phyloP scores from a whole-genome alignment of 2,329 filamentous ascomycete species.

The Venturia carpophila region DNA sequence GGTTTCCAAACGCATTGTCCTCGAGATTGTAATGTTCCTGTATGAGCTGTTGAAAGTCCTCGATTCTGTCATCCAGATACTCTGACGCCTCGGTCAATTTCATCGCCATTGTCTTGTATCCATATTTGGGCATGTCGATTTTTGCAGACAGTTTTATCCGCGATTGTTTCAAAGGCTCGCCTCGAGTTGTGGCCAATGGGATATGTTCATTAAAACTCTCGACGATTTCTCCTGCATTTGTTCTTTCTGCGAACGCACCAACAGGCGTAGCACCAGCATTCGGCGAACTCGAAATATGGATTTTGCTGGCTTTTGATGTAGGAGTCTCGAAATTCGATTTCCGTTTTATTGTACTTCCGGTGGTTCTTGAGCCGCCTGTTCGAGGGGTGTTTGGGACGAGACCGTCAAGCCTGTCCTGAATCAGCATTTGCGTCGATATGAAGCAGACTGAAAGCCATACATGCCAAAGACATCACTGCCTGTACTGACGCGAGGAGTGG shows the following conservation, averaged over 20 bases:
- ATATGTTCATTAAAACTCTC: slow-evolving; percentile 79
- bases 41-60: slow-evolving; percentile 71
- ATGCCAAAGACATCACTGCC: slow-evolving; percentile 73
- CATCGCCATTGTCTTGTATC: slow-evolving; percentile 90
- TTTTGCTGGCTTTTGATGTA: slow-evolving; percentile 38
- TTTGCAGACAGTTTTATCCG: slow-evolving; percentile 79
- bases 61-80: slow-evolving; percentile 89
- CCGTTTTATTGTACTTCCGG: slow-evolving; percentile 44
- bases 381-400: slow-evolving; percentile 39
- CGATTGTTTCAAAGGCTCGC: slow-evolving; percentile 53
- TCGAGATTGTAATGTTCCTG: slow-evolving; percentile 69
- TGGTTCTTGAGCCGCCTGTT: slow-evolving; percentile 24
- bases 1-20: slow-evolving; percentile 76
- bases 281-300: slow-evolving; percentile 44
- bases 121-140: slow-evolving; percentile 83
- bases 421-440: slow-evolving; percentile 17
- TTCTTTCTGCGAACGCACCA: slow-evolving; percentile 62
- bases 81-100: slow-evolving; percentile 88
- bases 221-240: slow-evolving; percentile 70
- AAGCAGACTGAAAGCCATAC: slow-evolving; percentile 40
- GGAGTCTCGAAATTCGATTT: slow-evolving; percentile 47
- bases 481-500: slow-evolving; percentile 51
- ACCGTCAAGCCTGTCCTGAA: slow-evolving; percentile 36
- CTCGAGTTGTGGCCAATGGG: slow-evolving; percentile 43
- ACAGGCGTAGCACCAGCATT: slow-evolving; percentile 34